Evolutionary conservation across 2,329 filamentous ascomycete genomes (phyloP).

Genomic region (Colletotrichum sp.): DNA sequence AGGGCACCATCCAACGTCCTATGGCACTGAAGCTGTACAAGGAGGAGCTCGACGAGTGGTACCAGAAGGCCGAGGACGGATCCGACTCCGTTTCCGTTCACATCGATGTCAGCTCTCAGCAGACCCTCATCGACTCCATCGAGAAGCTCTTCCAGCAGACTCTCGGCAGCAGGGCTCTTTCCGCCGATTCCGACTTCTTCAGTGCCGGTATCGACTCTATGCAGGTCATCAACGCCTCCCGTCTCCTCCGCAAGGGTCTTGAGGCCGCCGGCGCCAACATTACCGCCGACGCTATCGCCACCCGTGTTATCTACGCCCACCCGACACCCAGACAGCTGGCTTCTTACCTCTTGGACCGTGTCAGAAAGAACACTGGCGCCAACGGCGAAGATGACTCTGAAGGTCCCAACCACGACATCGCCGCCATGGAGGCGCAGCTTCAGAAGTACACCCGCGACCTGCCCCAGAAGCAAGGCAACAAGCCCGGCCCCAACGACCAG

Average conservation of each 20-base stretch:
- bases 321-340: constrained; percentile 40
- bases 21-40: constrained; percentile 44
- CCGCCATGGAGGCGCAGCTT: constrained; percentile 36
- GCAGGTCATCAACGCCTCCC: constrained; percentile 39
- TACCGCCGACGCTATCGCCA: constrained; percentile 37
- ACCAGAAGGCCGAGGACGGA: constrained; percentile 39
- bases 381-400: constrained; percentile 8
- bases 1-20: constrained; percentile 49
- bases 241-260: constrained; percentile 38
- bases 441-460: constrained; percentile 39
- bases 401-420: constrained; percentile 23
- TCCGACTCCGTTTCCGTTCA: constrained; percentile 46
- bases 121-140: constrained; percentile 28
- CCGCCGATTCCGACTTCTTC: constrained; percentile 40
- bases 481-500: constrained; percentile 32
- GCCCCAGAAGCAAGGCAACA: constrained; percentile 24
- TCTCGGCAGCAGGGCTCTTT: constrained; percentile 20
- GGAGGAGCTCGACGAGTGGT: constrained; percentile 47
- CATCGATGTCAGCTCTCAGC: constrained; percentile 35
- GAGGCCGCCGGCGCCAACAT: constrained; percentile 33
- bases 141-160: constrained; percentile 23
- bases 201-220: constrained; percentile 43
- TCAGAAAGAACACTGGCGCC: not conserved
- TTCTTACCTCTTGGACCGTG: constrained; percentile 31
- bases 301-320: constrained; percentile 43